Percentiles rank a stretch among this genome's conserved stretches.
These are phyloP conservation scores for Macrophomina tecta DNA, from an alignment of 2,329 filamentous ascomycete genomes.

Conservation along the genomic window DNA sequence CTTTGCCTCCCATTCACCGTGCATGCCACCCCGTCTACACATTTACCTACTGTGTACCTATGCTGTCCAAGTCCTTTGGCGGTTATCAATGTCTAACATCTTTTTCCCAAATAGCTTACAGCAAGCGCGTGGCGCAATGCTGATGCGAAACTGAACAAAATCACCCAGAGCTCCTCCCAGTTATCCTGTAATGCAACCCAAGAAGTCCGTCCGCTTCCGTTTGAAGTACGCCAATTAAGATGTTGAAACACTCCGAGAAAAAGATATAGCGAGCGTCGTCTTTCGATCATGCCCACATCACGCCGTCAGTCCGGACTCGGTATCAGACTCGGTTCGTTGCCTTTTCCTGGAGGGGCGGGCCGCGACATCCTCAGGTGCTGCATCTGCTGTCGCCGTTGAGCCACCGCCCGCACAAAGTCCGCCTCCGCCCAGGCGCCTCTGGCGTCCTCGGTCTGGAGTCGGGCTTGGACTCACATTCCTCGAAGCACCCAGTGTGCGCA, in stretches of 20 bases:
- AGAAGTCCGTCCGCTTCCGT: too few relatives aligned
- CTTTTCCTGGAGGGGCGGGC: background rate
- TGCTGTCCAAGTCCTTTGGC: too few relatives aligned
- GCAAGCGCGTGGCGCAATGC: too few relatives aligned
- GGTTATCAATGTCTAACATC: too few relatives aligned
- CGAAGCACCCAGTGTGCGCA: constrained; percentile 16
- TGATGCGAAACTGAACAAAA: too few relatives aligned
- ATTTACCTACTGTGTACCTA: too few relatives aligned
- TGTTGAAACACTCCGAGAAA: background rate
- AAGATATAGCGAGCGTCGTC: background rate
- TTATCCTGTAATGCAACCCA: background rate
- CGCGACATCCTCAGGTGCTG: background rate
- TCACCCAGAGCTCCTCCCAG: too few relatives aligned
- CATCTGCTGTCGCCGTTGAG: background rate
- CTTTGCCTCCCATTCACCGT: too few relatives aligned
- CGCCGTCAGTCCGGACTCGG: background rate
- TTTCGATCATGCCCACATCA: background rate
- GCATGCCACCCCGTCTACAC: too few relatives aligned
- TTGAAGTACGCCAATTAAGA: background rate
- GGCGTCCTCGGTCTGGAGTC: background rate
- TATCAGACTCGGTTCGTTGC: constrained; percentile 1
- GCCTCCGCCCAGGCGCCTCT: constrained; percentile 4
- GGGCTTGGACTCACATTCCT: constrained; percentile 18
- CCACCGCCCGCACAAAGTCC: background rate
- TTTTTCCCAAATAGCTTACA: too few relatives aligned